Evolutionary conservation across 768 basidiomycete species (phyloP), one percentile per base, ranked within the genome.

Genomic region (Suillus weaverae): DNA sequence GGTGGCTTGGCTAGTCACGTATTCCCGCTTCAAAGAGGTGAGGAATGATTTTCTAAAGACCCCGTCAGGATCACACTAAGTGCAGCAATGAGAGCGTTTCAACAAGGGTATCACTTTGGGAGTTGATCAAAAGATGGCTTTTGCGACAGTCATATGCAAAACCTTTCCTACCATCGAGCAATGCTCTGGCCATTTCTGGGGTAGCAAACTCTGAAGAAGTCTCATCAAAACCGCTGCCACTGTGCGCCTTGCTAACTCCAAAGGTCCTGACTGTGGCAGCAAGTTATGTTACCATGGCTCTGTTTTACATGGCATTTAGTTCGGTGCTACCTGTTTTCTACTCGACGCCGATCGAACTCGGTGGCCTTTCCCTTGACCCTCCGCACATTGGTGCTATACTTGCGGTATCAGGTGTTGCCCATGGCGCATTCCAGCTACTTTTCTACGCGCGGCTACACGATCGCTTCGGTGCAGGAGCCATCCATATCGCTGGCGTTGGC

Each of bases 221-320:
- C 11, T 63, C 66, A 44, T 35, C 38, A 20, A 62, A 56, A 1
- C 81, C 83, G 4, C 70, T 82, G 48, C 79, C 86, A 13, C 74
- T 88, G 38, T 75, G 77, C 57, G 70, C 76, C 11, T 76, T 87
- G 35, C 76, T 88, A 35, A 84, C 79, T 11, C 78, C 75, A 8
- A 79, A 75, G 43, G 86, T 90, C 2, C 67, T 88, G 44, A 72
- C 86, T 59, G 80, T 86, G 14, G 81, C 83, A 8, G 72, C 76
- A 9, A 89, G 89, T 71, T 90, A 90, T 70, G 84, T 83, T 13
- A 74, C 75, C 44, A 79, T 90, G 39, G 83, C 87, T 9, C 75
- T 89, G 13, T 78, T 87, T 59, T 88, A 89, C 68, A 89, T 89
- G 63, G 72, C 85, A 16, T 84, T 83, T 68, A 83, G 82, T 46